Conservation (phyloP, 495 filamentous ascomycete genomes). For the Penicillium canariense region DNA sequence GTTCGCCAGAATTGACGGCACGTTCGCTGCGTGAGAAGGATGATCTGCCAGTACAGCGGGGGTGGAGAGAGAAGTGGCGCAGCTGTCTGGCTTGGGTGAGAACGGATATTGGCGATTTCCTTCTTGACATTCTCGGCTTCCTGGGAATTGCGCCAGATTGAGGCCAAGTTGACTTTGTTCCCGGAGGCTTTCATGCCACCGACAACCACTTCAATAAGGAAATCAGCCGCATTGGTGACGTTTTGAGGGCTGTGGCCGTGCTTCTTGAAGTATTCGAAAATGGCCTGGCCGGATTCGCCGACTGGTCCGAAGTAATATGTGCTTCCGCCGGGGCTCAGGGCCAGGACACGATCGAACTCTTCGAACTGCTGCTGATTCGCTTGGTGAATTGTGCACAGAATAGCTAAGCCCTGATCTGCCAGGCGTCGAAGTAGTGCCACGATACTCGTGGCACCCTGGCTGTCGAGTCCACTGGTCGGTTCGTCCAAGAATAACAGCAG, state of each 20-base stretch:
- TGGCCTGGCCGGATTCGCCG: conserved; percentile 47
- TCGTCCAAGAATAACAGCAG: conserved; percentile 72
- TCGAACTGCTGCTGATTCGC: conserved; percentile 80
- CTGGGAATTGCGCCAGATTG: conserved; percentile 72
- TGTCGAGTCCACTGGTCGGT: conserved; percentile 71
- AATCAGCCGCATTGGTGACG: conserved; percentile 76
- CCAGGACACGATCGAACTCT: conserved; percentile 70
- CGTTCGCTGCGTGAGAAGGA: conserved; percentile 59
- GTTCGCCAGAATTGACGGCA: conserved; percentile 71
- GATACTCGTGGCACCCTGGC: conserved; percentile 71
- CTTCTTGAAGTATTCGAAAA: conserved; percentile 54
- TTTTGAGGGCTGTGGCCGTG: conserved; percentile 36
- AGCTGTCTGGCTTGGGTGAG: conserved; percentile 53
- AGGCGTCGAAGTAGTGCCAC: conserved; percentile 68
- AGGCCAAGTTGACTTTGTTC: conserved; percentile 67
- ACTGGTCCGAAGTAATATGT: conserved; percentile 70
- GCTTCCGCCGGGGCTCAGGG: conserved; percentile 62
- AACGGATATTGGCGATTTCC: conserved; percentile 57
- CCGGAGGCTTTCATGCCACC: conserved; percentile 65
- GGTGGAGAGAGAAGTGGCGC: conserved; percentile 61
- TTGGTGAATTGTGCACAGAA: conserved; percentile 68
- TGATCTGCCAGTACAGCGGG: conserved; percentile 63
- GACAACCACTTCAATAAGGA: conserved; percentile 84
- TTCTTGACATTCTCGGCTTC: conserved; percentile 66
- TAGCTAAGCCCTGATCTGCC: conserved; percentile 61